phyloP scores from a whole-genome alignment of 73 alveolate genomes.

The Stentor roeselii region DNA sequence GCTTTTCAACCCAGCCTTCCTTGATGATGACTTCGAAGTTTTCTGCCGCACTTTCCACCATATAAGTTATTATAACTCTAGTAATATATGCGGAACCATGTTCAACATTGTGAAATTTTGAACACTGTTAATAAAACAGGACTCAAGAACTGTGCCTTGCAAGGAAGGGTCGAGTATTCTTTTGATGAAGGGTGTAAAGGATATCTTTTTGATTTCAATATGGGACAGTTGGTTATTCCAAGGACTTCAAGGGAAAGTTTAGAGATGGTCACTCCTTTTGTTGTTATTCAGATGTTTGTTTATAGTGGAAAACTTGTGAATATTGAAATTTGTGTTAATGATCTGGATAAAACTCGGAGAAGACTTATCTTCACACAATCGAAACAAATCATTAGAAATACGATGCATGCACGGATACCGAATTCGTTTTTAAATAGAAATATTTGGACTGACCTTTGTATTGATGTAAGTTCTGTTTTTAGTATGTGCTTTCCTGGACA shows the following conservation, averaged over 20 bases:
- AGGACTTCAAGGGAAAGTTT: background rate
- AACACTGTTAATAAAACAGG: background rate
- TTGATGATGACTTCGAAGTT: conserved; percentile 26
- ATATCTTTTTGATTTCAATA: background rate
- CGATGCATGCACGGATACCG: conserved; percentile 17
- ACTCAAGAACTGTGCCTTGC: background rate
- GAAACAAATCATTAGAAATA: background rate
- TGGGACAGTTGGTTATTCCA: background rate
- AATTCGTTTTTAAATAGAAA: background rate
- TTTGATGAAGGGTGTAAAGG: background rate
- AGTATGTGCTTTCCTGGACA: background rate
- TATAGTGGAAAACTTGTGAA: background rate
- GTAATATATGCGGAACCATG: background rate
- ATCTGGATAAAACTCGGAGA: background rate
- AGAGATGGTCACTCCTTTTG: background rate
- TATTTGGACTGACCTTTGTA: background rate
- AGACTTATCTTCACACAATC: conserved; percentile 23
- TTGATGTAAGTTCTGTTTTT: conserved; percentile 12
- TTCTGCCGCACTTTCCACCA: conserved; percentile 22
- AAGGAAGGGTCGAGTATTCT: background rate
- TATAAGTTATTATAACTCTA: background rate
- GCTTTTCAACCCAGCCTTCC: conserved; percentile 35
- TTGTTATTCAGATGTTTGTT: background rate
- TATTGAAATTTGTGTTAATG: background rate
- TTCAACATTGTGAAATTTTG: background rate